These are phyloP conservation scores for Omphalea diandra DNA, from an alignment of 441 rosid genomes.

Conservation along the genomic window DNA sequence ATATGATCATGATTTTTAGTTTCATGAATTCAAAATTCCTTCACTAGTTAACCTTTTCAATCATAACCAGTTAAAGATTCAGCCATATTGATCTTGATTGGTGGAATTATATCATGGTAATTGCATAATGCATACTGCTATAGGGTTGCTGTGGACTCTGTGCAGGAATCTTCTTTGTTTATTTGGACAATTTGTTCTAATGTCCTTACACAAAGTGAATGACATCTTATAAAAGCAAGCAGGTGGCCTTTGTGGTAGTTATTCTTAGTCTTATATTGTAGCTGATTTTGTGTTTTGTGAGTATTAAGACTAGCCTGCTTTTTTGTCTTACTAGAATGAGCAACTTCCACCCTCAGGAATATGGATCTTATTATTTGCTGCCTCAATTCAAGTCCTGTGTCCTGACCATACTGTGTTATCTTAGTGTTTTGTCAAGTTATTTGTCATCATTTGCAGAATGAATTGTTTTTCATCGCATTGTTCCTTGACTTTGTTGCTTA, in stretches of 20 bases:
- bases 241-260: slow-evolving; percentile 5
- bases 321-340: background rate
- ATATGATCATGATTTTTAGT: too few species aligned
- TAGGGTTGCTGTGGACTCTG: background rate
- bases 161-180: background rate
- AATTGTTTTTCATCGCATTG: background rate
- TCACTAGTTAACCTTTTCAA: background rate
- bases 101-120: background rate
- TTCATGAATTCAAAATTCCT: background rate
- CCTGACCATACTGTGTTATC: too few species aligned
- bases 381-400: background rate
- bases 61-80: background rate
- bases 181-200: background rate
- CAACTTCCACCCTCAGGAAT: background rate
- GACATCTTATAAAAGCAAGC: background rate
- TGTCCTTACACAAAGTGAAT: slow-evolving; percentile 1
- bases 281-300: background rate
- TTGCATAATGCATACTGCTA: background rate
- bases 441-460: background rate
- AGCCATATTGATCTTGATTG: background rate
- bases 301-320: background rate
- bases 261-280: background rate
- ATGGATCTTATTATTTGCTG: slow-evolving; percentile 1
- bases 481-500: background rate
- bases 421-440: background rate